Conservation (phyloP, 2,329 filamentous ascomycete genomes). For the Colletotrichum lini region DNA sequence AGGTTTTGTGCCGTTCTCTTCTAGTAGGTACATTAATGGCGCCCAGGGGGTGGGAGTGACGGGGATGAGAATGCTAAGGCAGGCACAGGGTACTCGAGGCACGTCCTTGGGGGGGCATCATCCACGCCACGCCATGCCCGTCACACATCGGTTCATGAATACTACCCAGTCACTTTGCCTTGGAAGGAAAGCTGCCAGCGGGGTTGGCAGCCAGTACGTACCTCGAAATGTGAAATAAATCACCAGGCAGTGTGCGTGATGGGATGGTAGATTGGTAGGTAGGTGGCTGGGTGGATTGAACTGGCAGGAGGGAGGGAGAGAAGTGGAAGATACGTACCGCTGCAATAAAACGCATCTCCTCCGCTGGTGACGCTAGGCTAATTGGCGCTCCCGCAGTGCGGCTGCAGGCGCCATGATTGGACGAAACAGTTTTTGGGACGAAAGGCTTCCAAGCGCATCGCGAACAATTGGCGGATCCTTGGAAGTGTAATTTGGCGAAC, state of each 20-base stretch:
- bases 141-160: not conserved
- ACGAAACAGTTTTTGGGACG: constrained; percentile 26
- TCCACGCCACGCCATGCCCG: constrained; percentile 4
- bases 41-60: constrained; percentile 11
- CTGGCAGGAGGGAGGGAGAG: not conserved
- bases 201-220: not conserved
- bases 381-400: constrained; percentile 17
- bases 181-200: not conserved
- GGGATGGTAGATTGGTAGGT: too few relatives aligned
- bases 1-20: constrained; percentile 27
- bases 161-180: not conserved
- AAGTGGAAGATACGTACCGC: not conserved
- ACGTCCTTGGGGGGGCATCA: constrained; percentile 1
- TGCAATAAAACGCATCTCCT: constrained; percentile 15
- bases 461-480: constrained; percentile 26
- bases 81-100: constrained; percentile 28
- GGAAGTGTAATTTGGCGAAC: constrained; percentile 32
- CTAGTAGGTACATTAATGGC: constrained; percentile 13
- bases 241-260: not conserved
- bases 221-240: not conserved
- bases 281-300: constrained; percentile 1
- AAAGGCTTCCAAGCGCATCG: constrained; percentile 21
- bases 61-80: constrained; percentile 24
- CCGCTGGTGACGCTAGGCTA: constrained; percentile 14
- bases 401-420: constrained; percentile 32